A percentile compares a stretch with the other conserved stretches of the same genome.
Conservation (phyloP, 768 basidiomycete genomes). For the Agaricus sinodeliciosus region DNA sequence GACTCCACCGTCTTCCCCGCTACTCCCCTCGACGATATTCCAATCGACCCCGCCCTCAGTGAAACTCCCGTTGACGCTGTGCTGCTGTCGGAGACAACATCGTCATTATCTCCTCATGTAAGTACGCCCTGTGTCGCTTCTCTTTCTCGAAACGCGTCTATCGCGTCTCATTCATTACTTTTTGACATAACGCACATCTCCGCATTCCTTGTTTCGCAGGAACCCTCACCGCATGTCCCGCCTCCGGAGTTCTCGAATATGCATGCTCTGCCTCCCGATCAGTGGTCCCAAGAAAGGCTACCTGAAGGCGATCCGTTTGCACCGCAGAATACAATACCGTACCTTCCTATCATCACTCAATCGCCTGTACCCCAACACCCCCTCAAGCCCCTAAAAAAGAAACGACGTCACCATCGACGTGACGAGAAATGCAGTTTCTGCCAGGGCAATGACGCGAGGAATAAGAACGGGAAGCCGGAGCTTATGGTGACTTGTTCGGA, state of each 20-base stretch:
- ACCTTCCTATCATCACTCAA: conserved; percentile 36
- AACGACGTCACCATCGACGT: conserved; percentile 33
- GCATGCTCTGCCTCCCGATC: conserved; percentile 17
- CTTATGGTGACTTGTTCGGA: conserved; percentile 71
- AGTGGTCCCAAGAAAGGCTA: conserved; percentile 52
- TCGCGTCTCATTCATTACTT: conserved; percentile 49
- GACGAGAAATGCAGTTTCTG: conserved; percentile 79
- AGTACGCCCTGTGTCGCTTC: neutral
- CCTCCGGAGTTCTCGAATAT: neutral
- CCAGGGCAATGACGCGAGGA: conserved; percentile 52
- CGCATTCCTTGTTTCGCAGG: conserved; percentile 1
- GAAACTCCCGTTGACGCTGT: conserved; percentile 47
- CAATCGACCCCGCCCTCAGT: conserved; percentile 74
- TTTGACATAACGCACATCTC: conserved; percentile 6
- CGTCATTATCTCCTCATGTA: conserved; percentile 15
- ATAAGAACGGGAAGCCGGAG: conserved; percentile 53
- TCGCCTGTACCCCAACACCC: conserved; percentile 36
- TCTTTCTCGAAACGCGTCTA: conserved; percentile 40
- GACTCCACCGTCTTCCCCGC: conserved; percentile 56
- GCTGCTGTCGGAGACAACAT: conserved; percentile 26
- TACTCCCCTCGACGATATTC: conserved; percentile 58
- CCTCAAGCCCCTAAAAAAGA: conserved; percentile 26
- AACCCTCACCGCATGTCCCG: neutral
- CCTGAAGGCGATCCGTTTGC: conserved; percentile 84
- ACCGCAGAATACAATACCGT: conserved; percentile 49